These are phyloP conservation scores for Cordyceps tenuipes DNA, from an alignment of 2,329 filamentous ascomycete species.

Conservation along the genomic window DNA sequence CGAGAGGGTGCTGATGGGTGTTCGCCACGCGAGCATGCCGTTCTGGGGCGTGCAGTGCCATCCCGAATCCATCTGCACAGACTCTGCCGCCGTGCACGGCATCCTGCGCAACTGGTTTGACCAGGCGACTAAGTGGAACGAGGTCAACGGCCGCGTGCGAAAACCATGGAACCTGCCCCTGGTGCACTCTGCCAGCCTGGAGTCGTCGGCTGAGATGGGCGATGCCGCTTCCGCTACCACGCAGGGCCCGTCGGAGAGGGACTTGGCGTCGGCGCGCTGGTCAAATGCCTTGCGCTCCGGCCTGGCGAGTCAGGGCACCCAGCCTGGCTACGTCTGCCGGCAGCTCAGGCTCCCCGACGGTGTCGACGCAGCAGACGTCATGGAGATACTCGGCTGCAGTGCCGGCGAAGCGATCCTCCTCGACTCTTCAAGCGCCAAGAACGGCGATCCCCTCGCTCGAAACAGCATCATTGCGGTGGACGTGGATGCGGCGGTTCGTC, in stretches of 20 bases:
- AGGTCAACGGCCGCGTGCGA: constrained; percentile 16
- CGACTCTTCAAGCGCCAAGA: constrained; percentile 50
- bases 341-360: constrained; percentile 36
- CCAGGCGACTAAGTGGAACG: constrained; percentile 54
- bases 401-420: constrained; percentile 44
- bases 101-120: constrained; percentile 71
- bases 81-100: constrained; percentile 46
- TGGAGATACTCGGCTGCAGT: constrained; percentile 38
- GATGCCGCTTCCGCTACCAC: not conserved
- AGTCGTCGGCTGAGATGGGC: constrained; percentile 14
- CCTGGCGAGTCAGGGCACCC: constrained; percentile 23
- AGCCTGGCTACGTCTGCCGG: constrained; percentile 30
- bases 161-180: constrained; percentile 9
- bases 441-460: constrained; percentile 34
- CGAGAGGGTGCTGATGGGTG: constrained; percentile 66
- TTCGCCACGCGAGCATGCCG: constrained; percentile 58
- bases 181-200: constrained; percentile 17
- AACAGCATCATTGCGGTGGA: constrained; percentile 69
- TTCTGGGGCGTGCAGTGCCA: constrained; percentile 89
- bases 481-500: constrained; percentile 44
- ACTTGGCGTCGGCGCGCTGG: constrained; percentile 17
- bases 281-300: constrained; percentile 16
- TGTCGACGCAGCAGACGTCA: constrained; percentile 44
- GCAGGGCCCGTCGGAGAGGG: constrained; percentile 15
- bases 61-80: constrained; percentile 81